A percentile compares a stretch with the other conserved stretches of the same genome.
Evolutionary conservation across 768 basidiomycete species (phyloP).

Genomic region (Rhizopogon vesiculosus): DNA sequence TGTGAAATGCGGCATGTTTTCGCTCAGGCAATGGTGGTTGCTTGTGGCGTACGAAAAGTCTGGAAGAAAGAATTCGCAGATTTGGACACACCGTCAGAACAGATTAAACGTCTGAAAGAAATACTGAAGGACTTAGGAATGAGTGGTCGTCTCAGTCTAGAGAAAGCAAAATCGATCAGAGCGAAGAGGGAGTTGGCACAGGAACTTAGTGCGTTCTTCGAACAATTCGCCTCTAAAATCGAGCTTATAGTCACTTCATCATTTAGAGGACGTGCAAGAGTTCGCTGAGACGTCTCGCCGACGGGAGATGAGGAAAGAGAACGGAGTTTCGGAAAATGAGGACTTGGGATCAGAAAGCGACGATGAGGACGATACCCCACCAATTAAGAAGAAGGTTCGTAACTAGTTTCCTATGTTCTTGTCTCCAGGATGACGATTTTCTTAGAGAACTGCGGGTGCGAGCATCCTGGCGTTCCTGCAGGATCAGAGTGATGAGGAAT

Average conservation of each 20-base stretch:
- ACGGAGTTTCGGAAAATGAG: conserved; percentile 11
- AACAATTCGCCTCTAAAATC: background rate
- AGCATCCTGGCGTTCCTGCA: conserved; percentile 70
- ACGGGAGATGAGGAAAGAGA: conserved; percentile 14
- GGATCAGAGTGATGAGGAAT: conserved; percentile 64
- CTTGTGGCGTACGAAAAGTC: conserved; percentile 73
- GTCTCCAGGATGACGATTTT: background rate
- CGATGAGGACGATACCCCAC: conserved; percentile 28
- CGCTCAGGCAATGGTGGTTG: conserved; percentile 56
- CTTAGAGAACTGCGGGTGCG: conserved; percentile 41
- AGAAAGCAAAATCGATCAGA: conserved; percentile 75
- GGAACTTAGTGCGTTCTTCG: conserved; percentile 59
- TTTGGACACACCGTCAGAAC: conserved; percentile 49
- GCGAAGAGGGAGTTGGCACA: conserved; percentile 70
- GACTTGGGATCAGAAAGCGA: conserved; percentile 28
- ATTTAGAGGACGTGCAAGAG: conserved; percentile 67
- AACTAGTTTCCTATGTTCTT: background rate
- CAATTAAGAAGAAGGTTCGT: conserved; percentile 41
- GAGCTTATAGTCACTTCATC: background rate
- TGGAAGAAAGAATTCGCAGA: conserved; percentile 74
- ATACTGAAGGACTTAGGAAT: conserved; percentile 75
- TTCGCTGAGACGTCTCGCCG: conserved; percentile 52
- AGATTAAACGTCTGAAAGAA: conserved; percentile 59
- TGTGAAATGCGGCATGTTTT: background rate
- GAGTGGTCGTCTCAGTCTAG: conserved; percentile 70